Conservation (phyloP, 345 rosid species). For the Noccaea bulbosa region DNA sequence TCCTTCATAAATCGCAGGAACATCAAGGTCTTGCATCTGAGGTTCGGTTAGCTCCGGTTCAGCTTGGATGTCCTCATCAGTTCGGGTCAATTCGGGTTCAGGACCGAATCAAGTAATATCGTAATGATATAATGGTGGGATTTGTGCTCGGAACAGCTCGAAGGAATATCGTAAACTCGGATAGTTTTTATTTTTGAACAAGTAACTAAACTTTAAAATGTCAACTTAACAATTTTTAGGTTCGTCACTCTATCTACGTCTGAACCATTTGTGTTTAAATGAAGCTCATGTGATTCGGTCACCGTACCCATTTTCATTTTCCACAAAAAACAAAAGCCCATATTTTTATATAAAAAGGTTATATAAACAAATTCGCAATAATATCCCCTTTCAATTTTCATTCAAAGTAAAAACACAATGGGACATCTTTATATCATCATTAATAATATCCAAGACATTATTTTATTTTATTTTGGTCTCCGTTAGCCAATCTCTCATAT, state of each 20-base stretch:
- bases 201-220: no score
- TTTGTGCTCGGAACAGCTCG: no score
- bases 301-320: constrained; percentile 25
- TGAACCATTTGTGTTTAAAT: constrained; percentile 9
- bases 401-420: neutral
- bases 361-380: neutral
- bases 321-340: constrained; percentile 21
- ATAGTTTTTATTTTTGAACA: no score
- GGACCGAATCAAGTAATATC: no score
- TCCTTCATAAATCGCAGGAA: no score
- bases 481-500: constrained; percentile 8
- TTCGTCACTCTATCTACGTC: constrained; percentile 17
- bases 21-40: no score
- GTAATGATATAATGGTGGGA: no score
- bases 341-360: neutral
- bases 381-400: neutral
- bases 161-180: no score
- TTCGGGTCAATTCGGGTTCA: no score
- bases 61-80: no score
- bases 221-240: neutral
- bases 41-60: no score
- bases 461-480: neutral
- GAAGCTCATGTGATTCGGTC: constrained; percentile 37
- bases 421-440: neutral
- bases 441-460: constrained; percentile 16